Base-by-base conservation (phyloP, 257 asterid species). In the Verbascum thapsus region DNA sequence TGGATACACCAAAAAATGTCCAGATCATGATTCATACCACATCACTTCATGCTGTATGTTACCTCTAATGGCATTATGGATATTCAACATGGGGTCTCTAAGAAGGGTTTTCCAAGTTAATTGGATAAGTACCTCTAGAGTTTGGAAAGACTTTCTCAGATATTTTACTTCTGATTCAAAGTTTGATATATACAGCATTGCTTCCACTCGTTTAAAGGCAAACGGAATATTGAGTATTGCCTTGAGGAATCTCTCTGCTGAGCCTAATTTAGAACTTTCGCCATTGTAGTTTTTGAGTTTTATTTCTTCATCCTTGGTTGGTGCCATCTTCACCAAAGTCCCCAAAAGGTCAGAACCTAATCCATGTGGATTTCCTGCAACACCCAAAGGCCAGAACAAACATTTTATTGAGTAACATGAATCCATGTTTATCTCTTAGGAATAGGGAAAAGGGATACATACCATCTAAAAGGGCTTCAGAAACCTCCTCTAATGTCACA, bases 251-350 rank as follows among this genome's bases (percentile, higher is more conserved):
- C 91, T 61, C 81, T 90, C 98, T 9, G 96, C 96, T 4, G 95
- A 59, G 20, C 96, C 98, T 61, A 88, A 71, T 69, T 78, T 88
- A 19, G 94, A 76, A 79, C 63, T 59, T 41, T 80, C 95, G 49
- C 78, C 87, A 17, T 67, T 72, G 73, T 73, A 88, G 20, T 79
- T 76, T 79, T 78, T 79, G 19, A 90, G 86, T 50, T 85, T 88
- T 65, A 80, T 85, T 65, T 90, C 98, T 79, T 90, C 98, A 76
- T 90, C 96, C 75, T 79, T 87, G 58, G 94, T 90, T 40, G 98
- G 98, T 77, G 98, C 94, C 98, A 90, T 87, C 84, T 88, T 90
- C 72, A 82, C 94, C 79, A 90, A 71, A 23, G 98, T 90, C 80
- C 88, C 98, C 74, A 90, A 78, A 68, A 90, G 91, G 76, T 90